Base-by-base conservation (phyloP, 768 basidiomycete species). In the Amanita thiersii region DNA sequence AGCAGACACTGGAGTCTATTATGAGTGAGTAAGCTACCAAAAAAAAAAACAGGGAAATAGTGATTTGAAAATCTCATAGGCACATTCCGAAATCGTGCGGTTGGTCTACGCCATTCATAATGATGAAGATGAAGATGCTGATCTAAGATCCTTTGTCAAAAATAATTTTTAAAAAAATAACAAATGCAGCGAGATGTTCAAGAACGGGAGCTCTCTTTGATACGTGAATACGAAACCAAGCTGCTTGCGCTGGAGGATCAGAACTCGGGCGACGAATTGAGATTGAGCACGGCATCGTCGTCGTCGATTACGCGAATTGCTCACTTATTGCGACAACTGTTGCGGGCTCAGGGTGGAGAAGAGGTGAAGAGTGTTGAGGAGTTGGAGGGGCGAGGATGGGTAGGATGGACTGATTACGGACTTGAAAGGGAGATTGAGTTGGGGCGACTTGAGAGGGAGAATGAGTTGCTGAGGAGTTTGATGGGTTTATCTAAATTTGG, bases 371-470 rank as follows among this genome's bases (percentile, higher is more conserved):
- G 21, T 52, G 52, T n/a, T 42, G 49, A n/a, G 9, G 47, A 49
- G 12, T 44, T 48, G 14, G 44, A 49, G 37, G 56, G 19, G n/a
- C n/a, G 61, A 58, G 23, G 63, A 59, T n/a, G 42, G 48, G 36
- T 52, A 55, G 19, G 61, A 56, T 23, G 63, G 60, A 68, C 73
- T n/a, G 88, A 94, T 46, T 75, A 81, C 67, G 81, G 87, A 1
- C 59, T 99, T 47, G 88, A 92, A 53, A 70, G 93, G 46, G 96
- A 98, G 57, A 82, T 81, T 54, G 94, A 99, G 63, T 76, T 99
- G 2, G 75, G 79, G 23, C 71, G 91, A 38, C 65, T 99, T 29
- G 81, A 93, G 62, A 76, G 71, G 50, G 94, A 99, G 68, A 98
- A 99, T 56, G 73, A 76, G 39, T 73, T 86, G 49, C 62, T 99